Conservation (phyloP, 1,139 yeast species). For the Nakaseomyces kungkrabaensis region DNA sequence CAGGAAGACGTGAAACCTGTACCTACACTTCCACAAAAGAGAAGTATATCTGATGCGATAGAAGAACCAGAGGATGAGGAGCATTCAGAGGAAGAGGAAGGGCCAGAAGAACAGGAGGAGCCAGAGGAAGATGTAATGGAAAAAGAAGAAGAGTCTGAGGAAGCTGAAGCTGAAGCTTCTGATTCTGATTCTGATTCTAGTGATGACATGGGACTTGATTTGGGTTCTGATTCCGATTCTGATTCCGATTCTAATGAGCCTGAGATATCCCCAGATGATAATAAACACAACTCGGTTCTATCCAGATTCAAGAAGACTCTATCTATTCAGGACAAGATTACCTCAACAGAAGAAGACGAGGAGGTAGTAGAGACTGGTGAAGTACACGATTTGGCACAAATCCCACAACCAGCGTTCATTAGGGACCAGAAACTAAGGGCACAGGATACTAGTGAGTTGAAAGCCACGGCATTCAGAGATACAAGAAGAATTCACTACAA, state of each 20-base stretch:
- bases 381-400: slow-evolving; percentile 53
- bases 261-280: slow-evolving; percentile 7
- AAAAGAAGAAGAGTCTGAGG: slow-evolving; percentile 12
- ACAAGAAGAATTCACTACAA: slow-evolving; percentile 29
- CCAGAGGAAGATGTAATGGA: slow-evolving; percentile 9
- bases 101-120: slow-evolving; percentile 7
- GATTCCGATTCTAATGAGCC: background rate
- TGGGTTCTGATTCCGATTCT: slow-evolving; percentile 1
- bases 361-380: slow-evolving; percentile 25
- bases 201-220: slow-evolving; percentile 8
- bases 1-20: slow-evolving; percentile 12
- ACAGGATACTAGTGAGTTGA: slow-evolving; percentile 3
- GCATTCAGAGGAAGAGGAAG: slow-evolving; percentile 3
- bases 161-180: background rate
- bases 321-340: slow-evolving; percentile 28
- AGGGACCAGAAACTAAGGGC: slow-evolving; percentile 11
- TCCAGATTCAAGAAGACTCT: slow-evolving; percentile 34
- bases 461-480: slow-evolving; percentile 13
- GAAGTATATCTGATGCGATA: slow-evolving; percentile 3
- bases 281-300: slow-evolving; percentile 33
- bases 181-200: background rate
- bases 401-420: slow-evolving; percentile 66
- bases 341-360: background rate
- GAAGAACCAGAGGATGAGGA: slow-evolving; percentile 7
- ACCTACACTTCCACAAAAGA: slow-evolving; percentile 14